Evolutionary conservation across 169 alveolate species (phyloP).

Genomic region (Eimeria maxima): DNA sequence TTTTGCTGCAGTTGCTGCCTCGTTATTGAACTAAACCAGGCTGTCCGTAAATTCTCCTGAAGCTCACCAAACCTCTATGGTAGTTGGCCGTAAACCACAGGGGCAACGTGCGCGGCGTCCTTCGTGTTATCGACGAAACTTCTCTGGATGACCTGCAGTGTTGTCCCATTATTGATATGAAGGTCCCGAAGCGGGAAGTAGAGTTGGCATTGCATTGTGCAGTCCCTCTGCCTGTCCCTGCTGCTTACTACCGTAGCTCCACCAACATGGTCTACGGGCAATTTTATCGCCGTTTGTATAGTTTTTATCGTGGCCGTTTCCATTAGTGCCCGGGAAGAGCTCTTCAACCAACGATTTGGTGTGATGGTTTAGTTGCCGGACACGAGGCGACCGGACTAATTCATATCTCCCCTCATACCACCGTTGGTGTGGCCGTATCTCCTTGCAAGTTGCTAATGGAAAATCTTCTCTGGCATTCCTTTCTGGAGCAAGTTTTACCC

Average conservation of each 20-base stretch:
- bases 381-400: not conserved
- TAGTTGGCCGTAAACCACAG: not conserved
- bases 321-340: not conserved
- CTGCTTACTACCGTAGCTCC: not conserved
- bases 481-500: not conserved
- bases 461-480: not conserved
- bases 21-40: not conserved
- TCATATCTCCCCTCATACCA: not conserved
- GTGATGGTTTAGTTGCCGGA: not conserved
- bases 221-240: not conserved
- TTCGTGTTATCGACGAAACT: not conserved
- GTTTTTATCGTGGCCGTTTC: not conserved
- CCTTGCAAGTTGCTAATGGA: not conserved
- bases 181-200: not conserved
- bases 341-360: not conserved
- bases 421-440: not conserved
- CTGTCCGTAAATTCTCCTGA: not conserved
- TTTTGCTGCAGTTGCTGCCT: not conserved
- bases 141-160: not conserved
- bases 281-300: not conserved
- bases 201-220: not conserved
- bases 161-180: not conserved
- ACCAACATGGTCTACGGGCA: not conserved
- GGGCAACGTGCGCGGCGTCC: not conserved
- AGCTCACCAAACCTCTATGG: not conserved